Base-by-base conservation (phyloP, 768 basidiomycete genomes). In the Dioszegia crocea region DNA sequence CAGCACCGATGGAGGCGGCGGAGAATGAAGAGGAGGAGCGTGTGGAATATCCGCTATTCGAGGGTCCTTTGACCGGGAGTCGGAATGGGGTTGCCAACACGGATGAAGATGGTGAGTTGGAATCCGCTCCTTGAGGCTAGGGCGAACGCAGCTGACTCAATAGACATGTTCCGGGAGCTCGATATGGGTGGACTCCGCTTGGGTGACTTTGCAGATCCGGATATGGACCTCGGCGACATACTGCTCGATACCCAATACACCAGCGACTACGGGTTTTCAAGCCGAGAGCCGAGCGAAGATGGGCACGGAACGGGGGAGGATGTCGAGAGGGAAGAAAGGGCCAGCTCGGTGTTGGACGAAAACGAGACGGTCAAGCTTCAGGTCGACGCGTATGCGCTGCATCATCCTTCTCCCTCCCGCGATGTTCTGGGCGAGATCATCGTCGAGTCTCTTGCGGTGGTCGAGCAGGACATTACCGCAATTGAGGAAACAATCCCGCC, bases 171-270 rank as follows among this genome's bases (percentile, higher is more conserved):
- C 16, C 55, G 41, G 45, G 61, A 65, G 14, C 56, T 73, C 3
- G 64, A 73, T 45, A 61, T 73, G 66, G 71, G 71, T 23, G 68
- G 68, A 23, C 43, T 73, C 8, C 41, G 41, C 16, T 27, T 73
- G 19, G 52, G 57, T 16, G 71, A 73, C 56, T 70, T 73, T 55
- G 62, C 61, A 14, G 71, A 73, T 58, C 71, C 67, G 11, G 66
- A 71, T 9, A 38, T 57, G 57, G 54, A 44, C 21, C 23, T 39
- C n/a, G 54, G 36, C n/a, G 21, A n/a, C 11, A 40, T 56, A n/a
- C 36, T 31, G 3, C 38, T 54, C n/a, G 23, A 31, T 23, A 57
- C 45, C 21, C 14, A 26, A 3, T 33, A 47, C 16, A 36, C 26
- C 33, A 46, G 45, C 36, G 46, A 46, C 17, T 48, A 30, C 24